A percentile compares a stretch with the other conserved stretches of the same genome.
Evolutionary conservation across 2,329 filamentous ascomycete genomes (phyloP).

Genomic region (Beauveria sp.): DNA sequence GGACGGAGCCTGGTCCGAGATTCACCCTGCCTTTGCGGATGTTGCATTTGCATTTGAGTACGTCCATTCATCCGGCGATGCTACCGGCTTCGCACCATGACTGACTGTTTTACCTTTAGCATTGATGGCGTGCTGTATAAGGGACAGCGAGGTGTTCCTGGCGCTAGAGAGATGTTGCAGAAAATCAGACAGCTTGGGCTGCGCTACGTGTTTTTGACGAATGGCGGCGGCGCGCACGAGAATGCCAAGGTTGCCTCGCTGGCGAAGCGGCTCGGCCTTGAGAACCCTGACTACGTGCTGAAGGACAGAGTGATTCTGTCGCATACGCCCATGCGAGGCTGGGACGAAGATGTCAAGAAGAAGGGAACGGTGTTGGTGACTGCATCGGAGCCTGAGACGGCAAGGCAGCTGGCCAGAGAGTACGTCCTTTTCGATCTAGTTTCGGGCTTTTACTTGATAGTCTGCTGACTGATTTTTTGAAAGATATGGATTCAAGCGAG

Average conservation of each 20-base stretch:
- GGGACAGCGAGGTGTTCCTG: slow-evolving; percentile 68
- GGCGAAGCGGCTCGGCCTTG: slow-evolving; percentile 24
- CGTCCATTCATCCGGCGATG: slow-evolving; percentile 8
- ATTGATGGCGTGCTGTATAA: slow-evolving; percentile 96
- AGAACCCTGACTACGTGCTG: slow-evolving; percentile 26
- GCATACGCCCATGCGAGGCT: slow-evolving; percentile 77
- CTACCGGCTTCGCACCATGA: not conserved
- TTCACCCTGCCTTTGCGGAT: slow-evolving; percentile 1
- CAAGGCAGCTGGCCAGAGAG: slow-evolving; percentile 64
- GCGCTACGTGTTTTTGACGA: slow-evolving; percentile 91
- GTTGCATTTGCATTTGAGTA: slow-evolving; percentile 35
- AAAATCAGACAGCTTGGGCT: slow-evolving; percentile 68
- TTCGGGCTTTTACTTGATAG: not conserved
- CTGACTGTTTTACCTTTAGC: slow-evolving; percentile 24
- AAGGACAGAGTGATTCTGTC: slow-evolving; percentile 56
- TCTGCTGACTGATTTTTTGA: not conserved
- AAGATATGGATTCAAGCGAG: slow-evolving; percentile 66
- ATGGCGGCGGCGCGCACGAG: slow-evolving; percentile 86
- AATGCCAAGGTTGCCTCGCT: slow-evolving; percentile 27
- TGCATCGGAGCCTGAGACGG: slow-evolving; percentile 59
- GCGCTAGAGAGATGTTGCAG: slow-evolving; percentile 64
- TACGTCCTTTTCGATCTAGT: slow-evolving; percentile 24
- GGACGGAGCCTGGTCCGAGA: not conserved
- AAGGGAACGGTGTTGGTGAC: slow-evolving; percentile 60
- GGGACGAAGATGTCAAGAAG: slow-evolving; percentile 28